These are phyloP conservation scores for Phanerochaete carnosa DNA, from an alignment of 768 basidiomycete genomes.

Conservation along the genomic window DNA sequence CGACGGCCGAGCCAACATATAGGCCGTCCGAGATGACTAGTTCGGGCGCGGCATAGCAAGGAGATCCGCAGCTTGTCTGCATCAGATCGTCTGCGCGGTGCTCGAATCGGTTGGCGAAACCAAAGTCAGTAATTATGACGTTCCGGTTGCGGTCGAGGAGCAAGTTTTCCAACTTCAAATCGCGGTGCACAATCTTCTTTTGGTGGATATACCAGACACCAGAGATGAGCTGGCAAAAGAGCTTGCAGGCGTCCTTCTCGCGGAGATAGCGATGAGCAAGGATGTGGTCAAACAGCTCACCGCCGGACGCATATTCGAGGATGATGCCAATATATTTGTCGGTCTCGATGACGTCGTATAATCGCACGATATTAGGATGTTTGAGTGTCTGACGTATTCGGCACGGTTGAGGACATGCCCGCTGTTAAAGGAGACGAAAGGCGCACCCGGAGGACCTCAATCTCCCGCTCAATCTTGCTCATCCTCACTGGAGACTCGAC, in stretches of 20 bases:
- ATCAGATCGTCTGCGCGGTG: constrained; percentile 91
- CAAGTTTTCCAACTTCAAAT: constrained; percentile 97
- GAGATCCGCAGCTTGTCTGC: constrained; percentile 96
- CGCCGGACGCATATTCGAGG: constrained; percentile 96
- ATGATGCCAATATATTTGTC: constrained; percentile 99
- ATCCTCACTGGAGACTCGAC: constrained; percentile 83
- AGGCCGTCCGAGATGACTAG: constrained; percentile 96
- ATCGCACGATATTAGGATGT: constrained; percentile 96
- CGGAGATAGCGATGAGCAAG: constrained; percentile 95
- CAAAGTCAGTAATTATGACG: constrained; percentile 99
- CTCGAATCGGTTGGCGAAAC: constrained; percentile 97
- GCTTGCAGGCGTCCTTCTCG: constrained; percentile 90
- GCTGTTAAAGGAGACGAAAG: constrained; percentile 13
- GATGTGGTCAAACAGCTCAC: constrained; percentile 98
- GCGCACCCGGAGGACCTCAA: constrained; percentile 91
- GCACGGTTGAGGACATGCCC: background rate
- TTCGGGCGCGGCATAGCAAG: constrained; percentile 98
- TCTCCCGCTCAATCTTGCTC: constrained; percentile 96
- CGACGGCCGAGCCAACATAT: constrained; percentile 96
- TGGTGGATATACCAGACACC: constrained; percentile 99
- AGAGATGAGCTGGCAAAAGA: constrained; percentile 97
- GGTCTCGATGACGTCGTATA: constrained; percentile 98
- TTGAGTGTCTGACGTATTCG: constrained; percentile 65
- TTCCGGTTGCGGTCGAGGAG: constrained; percentile 96
- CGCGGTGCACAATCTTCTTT: constrained; percentile 99